A percentile compares a stretch with the other conserved stretches of the same genome.
These are phyloP conservation scores for Kodamaea ohmeri DNA, from an alignment of 1,139 yeast genomes.

Conservation along the genomic window DNA sequence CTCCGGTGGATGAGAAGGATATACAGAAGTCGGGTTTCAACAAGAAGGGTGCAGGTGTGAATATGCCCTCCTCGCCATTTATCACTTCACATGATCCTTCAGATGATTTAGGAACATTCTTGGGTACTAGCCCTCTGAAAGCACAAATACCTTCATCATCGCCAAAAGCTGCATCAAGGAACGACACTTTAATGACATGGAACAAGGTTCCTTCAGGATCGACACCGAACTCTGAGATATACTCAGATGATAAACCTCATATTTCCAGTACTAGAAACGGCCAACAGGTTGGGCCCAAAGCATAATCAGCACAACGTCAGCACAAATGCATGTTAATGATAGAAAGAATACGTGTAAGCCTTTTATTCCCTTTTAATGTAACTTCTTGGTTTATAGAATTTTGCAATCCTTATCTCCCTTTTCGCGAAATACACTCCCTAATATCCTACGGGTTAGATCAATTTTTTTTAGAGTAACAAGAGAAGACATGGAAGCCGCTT, in stretches of 20 bases:
- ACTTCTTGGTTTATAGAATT: no score
- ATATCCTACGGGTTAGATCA: no score
- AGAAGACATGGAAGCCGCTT: no score
- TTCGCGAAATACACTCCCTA: no score
- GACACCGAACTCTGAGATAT: constrained; percentile 31
- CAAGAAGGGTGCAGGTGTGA: constrained; percentile 25
- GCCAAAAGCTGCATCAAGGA: constrained; percentile 32
- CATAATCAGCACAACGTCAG: no score
- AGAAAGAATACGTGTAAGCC: neutral
- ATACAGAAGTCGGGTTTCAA: constrained; percentile 5
- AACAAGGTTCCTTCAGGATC: constrained; percentile 23
- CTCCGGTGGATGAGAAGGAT: constrained; percentile 25
- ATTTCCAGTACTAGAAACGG: neutral
- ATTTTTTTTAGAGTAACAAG: neutral
- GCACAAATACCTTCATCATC: constrained; percentile 24
- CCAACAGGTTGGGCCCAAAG: constrained; percentile 1
- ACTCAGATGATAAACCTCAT: constrained; percentile 8
- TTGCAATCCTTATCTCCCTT: no score
- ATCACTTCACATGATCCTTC: constrained; percentile 18
- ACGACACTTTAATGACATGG: constrained; percentile 39
- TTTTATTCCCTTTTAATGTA: no score
- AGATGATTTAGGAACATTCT: constrained; percentile 20
- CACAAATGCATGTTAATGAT: no score
- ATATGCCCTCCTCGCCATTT: constrained; percentile 47
- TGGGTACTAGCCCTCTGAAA: constrained; percentile 14